Base-by-base conservation (phyloP, 495 filamentous ascomycete genomes). In the Durotheca rogersii region DNA sequence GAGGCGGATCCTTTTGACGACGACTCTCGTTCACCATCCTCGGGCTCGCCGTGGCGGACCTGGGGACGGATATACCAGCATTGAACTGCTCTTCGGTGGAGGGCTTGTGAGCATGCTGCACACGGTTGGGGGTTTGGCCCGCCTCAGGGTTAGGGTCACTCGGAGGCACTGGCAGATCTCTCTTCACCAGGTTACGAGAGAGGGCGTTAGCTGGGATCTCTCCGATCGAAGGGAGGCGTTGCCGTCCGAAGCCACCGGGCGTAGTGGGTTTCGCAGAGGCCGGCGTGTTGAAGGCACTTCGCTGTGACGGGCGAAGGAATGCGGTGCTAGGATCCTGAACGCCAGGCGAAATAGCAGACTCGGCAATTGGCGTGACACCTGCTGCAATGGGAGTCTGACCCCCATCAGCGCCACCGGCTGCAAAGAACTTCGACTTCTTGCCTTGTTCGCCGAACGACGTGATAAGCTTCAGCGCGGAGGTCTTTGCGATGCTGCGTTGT, bases 391-490 rank as follows among this genome's bases (percentile, higher is more conserved):
- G 88, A 7, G 88, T 90, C 43, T 78, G 77, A 51, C 90, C 86
- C 54, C 86, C 76, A 17, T 79, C 87, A 11, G 50, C 23, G 7
- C 74, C 78, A 41, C 78, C 65, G n/a, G n/a, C n/a, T 12, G 82
- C 81, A 27, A 88, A 86, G 67, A 91, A 89, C 50, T 79, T 82
- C 58, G 80, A 78, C 42, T 80, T 79, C 31, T 79, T 72, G 21
- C 70, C 70, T n/a, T 74, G 68, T n/a, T 78, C 67, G 15, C 83
- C 84, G 45, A 98, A 97, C 0, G 85, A 81, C 5, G 93, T 98
- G 53, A 97, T 95, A 1, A 98, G 79, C 66, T 96, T 97, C 30
- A 98, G 78, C 3, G 90, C 77, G n/a, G 89, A 85, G 9, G 82
- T 84, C 70, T 93, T 95, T 10, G 82, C 81, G 37, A 84, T 72